Conservation (phyloP, 305 asterid genomes). For the Fraxinus baroniana region DNA sequence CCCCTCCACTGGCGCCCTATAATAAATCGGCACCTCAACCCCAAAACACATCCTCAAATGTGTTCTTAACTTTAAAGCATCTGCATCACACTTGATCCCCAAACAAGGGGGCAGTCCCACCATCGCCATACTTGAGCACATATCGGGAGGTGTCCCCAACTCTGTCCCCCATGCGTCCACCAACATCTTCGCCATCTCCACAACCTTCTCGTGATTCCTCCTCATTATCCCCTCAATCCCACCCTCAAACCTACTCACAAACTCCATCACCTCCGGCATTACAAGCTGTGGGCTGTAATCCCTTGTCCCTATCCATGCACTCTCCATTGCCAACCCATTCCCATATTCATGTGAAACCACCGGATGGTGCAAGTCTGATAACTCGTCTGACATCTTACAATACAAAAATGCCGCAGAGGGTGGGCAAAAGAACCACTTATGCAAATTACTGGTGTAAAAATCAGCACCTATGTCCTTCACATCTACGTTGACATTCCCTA, state of each 20-base stretch:
- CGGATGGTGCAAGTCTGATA: constrained; percentile 38
- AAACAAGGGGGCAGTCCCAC: constrained; percentile 44
- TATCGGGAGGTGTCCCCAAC: constrained; percentile 36
- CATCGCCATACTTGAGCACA: constrained; percentile 54
- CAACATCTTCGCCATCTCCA: constrained; percentile 47
- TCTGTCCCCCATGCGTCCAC: constrained; percentile 38
- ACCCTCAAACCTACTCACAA: constrained; percentile 40
- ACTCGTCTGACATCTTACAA: constrained; percentile 32
- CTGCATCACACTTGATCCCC: constrained; percentile 35
- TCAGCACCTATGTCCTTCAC: constrained; percentile 47
- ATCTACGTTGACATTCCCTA: constrained; percentile 40
- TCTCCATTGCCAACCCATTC: constrained; percentile 44
- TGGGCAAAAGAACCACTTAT: constrained; percentile 51
- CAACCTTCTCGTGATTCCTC: constrained; percentile 42
- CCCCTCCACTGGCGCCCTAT: constrained; percentile 32
- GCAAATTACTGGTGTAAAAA: constrained; percentile 43
- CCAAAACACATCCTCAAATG: constrained; percentile 37
- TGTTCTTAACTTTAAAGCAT: constrained; percentile 36
- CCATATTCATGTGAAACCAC: constrained; percentile 50
- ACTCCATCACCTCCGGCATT: constrained; percentile 35
- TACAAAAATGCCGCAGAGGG: constrained; percentile 42
- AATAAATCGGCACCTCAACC: constrained; percentile 44
- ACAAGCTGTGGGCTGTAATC: constrained; percentile 50
- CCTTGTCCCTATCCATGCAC: constrained; percentile 52
- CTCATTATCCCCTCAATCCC: constrained; percentile 46